Conservation (phyloP, 2,329 filamentous ascomycete genomes). For the Paecilomyces dactylethromorphus region DNA sequence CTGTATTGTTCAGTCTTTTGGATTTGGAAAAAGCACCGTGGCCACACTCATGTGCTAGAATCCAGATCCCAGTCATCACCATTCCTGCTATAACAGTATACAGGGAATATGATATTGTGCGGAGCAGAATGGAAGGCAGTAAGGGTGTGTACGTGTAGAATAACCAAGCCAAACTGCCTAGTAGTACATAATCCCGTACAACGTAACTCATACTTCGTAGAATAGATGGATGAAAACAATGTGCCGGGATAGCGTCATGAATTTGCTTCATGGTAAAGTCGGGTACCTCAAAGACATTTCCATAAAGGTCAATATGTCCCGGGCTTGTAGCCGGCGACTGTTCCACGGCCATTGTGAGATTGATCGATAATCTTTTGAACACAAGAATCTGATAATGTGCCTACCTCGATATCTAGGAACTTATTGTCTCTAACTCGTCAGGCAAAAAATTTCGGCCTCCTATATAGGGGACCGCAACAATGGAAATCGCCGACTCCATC, state of each 20-base stretch:
- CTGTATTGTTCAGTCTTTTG: slow-evolving; percentile 48
- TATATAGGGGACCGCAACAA: background rate
- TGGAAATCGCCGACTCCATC: background rate
- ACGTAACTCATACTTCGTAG: slow-evolving; percentile 1
- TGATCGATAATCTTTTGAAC: background rate
- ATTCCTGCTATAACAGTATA: slow-evolving; percentile 60
- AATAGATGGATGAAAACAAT: background rate
- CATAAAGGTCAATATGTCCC: background rate
- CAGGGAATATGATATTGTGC: background rate
- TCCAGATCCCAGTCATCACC: slow-evolving; percentile 61
- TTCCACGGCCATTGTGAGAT: background rate
- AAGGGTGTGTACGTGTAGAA: background rate
- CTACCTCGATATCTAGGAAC: background rate
- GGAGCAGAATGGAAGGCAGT: background rate
- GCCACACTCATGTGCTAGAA: slow-evolving; percentile 63
- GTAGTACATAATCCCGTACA: slow-evolving; percentile 1
- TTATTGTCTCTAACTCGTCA: background rate
- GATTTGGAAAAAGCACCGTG: slow-evolving; percentile 58
- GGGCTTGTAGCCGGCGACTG: background rate
- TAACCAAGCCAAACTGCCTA: background rate
- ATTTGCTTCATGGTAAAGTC: background rate
- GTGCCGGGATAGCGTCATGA: background rate
- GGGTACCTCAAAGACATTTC: background rate
- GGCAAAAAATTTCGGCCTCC: background rate
- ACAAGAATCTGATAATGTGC: background rate